These are phyloP conservation scores for Capsicum pubescens DNA, from an alignment of 257 asterid genomes.

Conservation along the genomic window DNA sequence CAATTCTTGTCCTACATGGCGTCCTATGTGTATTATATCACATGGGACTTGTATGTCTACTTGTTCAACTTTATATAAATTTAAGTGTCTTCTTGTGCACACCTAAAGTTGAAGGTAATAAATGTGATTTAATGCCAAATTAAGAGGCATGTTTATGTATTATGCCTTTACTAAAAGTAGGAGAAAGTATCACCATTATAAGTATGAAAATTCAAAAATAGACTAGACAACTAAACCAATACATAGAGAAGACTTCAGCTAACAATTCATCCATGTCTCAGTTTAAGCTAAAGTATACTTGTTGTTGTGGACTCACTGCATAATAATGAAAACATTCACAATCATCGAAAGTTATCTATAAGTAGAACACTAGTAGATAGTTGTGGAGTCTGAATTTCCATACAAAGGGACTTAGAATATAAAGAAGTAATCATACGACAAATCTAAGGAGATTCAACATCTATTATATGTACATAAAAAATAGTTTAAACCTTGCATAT, in stretches of 20 bases:
- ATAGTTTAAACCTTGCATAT: neutral
- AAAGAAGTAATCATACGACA: neutral
- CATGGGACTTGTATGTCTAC: too few relatives aligned
- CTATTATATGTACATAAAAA: neutral
- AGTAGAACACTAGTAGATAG: neutral
- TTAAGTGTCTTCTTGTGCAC: too few relatives aligned
- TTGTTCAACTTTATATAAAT: too few relatives aligned
- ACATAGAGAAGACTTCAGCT: neutral
- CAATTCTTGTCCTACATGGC: too few relatives aligned
- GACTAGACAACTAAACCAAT: neutral
- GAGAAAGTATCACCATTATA: neutral
- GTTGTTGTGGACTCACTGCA: slow-evolving; percentile 23
- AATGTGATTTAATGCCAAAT: too few relatives aligned
- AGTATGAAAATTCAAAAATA: neutral
- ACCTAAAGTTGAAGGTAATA: too few relatives aligned
- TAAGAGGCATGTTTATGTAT: too few relatives aligned
- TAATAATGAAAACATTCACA: slow-evolving; percentile 11
- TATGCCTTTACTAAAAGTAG: neutral
- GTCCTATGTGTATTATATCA: too few relatives aligned
- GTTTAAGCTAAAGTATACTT: slow-evolving; percentile 17
- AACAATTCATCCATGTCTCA: slow-evolving; percentile 15
- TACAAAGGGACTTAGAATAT: too few relatives aligned
- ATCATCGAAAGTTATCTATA: neutral
- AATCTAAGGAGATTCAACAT: neutral
- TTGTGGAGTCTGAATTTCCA: too few relatives aligned